Base-by-base conservation (phyloP, 1,284 basidiomycete genomes). In the Phellopilus nigrolimitatus region DNA sequence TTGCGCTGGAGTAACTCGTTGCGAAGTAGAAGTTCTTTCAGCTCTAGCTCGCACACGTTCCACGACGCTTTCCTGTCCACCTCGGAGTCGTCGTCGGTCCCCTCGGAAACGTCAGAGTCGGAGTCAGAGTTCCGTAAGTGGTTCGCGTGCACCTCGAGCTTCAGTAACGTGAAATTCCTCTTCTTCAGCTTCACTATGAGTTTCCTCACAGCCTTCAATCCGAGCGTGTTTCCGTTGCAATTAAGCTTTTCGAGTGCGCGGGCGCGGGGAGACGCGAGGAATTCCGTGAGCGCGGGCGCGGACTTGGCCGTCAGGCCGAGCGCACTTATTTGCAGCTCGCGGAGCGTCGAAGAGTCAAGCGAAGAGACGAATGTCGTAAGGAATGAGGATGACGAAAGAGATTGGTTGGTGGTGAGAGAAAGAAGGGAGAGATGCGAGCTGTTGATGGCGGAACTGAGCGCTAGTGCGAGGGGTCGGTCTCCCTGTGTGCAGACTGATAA, bases 201-300 rank as follows among this genome's bases (percentile, higher is more conserved):
- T 4, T 68, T 61, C 49, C 64, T 64, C 15, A 80, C 68, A 0
- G 70, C 73, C 0, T 64, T 67, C 30, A 67, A 63, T 2, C 76
- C 78, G 2, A 86, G 68, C 8, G 62, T 62, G 56, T 86, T 86
- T 13, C 75, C 79, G 61, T 76, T 84, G 51, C 75, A 71, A 56
- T 73, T 75, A 36, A 86, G 67, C 2, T 65, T 69, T 46, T 72
- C 68, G 13, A 86, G 66, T 3, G 54, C 46, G 13, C 68, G 68
- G 52, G 79, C 81, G 19, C 74, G 73, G 3, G 65, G 63, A 6
- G 80, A 81, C n/a, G 69, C 66, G 13, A 85, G 62, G 57, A 74
- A 86, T 6, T 68, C 67, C 17, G 69, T 56, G 25, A 87, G 71
- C 46, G 62, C 57, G 1, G 75, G 69, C 0, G 72, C 68, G 4